phyloP scores from a whole-genome alignment of 768 basidiomycete genomes.

The Cubamyces lactineus region DNA sequence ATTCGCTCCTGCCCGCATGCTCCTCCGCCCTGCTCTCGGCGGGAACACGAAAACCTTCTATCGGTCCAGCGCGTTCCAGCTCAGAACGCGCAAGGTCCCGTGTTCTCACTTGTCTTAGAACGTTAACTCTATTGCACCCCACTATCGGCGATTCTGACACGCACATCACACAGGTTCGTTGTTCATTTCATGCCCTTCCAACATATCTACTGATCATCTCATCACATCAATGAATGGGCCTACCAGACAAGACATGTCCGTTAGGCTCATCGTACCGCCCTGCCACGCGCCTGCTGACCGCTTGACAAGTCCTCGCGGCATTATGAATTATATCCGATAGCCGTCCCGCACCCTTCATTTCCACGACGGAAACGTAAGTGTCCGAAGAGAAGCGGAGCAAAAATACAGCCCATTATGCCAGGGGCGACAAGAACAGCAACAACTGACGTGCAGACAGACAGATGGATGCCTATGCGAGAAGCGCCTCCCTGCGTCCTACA shows the following conservation, averaged over 20 bases:
- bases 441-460: conserved; percentile 17
- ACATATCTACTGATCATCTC: conserved; percentile 20
- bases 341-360: conserved; percentile 1
- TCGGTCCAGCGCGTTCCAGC: conserved; percentile 18
- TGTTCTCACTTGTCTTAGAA: conserved; percentile 20
- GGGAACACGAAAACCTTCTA: conserved; percentile 6
- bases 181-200: background rate
- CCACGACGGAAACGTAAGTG: conserved; percentile 5
- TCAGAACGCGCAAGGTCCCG: conserved; percentile 15
- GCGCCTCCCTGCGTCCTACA: conserved; percentile 36
- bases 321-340: conserved; percentile 24
- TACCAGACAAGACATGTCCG: conserved; percentile 14
- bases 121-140: conserved; percentile 22
- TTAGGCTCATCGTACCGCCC: conserved; percentile 17
- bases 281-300: conserved; percentile 6
- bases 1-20: background rate
- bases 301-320: conserved; percentile 16
- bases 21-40: conserved; percentile 2
- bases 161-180: conserved; percentile 7
- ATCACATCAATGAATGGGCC: conserved; percentile 15
- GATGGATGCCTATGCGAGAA: conserved; percentile 15
- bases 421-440: conserved; percentile 21
- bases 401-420: conserved; percentile 5
- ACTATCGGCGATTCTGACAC: conserved; percentile 19
- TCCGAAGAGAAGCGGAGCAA: conserved; percentile 21